These are phyloP conservation scores for Castanea sativa DNA, from an alignment of 306 rosid genomes.

Conservation along the genomic window DNA sequence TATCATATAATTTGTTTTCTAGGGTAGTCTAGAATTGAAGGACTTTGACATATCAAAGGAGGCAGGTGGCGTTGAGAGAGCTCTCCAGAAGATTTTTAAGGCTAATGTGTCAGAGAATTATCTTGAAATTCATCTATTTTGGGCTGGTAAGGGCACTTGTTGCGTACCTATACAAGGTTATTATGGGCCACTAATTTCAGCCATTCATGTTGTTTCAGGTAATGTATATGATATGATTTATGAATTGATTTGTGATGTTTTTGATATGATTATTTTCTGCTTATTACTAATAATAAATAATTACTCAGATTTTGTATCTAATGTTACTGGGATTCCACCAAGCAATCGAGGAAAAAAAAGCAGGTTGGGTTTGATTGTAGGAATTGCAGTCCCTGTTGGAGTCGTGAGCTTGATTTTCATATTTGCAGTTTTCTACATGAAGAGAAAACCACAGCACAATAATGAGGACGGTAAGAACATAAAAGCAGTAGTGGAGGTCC, in stretches of 20 bases:
- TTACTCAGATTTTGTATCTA: conserved; percentile 54
- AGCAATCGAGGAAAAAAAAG: conserved; percentile 27
- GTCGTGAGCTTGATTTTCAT: conserved; percentile 33
- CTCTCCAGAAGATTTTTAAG: conserved; percentile 21
- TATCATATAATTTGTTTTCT: background rate
- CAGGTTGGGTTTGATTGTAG: conserved; percentile 52
- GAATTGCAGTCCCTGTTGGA: conserved; percentile 57
- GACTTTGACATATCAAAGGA: conserved; percentile 64
- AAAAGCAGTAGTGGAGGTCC: too few relatives aligned
- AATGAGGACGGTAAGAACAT: conserved; percentile 52
- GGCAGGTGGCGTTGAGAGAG: conserved; percentile 45
- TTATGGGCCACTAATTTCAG: conserved; percentile 72
- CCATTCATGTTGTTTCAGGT: conserved; percentile 58
- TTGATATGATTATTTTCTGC: too few relatives aligned
- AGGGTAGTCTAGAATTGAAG: conserved; percentile 53
- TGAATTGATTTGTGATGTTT: too few relatives aligned
- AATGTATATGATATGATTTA: conserved; percentile 2
- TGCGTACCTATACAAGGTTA: conserved; percentile 57
- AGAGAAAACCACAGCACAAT: conserved; percentile 40
- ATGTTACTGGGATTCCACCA: conserved; percentile 55
- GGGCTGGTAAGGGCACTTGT: conserved; percentile 91
- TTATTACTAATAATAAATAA: background rate
- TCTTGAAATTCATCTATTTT: conserved; percentile 73
- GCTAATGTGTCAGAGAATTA: conserved; percentile 51
- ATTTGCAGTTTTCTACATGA: conserved; percentile 27